Base-by-base conservation (phyloP, 305 asterid species). In the Fraxinus dipetala region DNA sequence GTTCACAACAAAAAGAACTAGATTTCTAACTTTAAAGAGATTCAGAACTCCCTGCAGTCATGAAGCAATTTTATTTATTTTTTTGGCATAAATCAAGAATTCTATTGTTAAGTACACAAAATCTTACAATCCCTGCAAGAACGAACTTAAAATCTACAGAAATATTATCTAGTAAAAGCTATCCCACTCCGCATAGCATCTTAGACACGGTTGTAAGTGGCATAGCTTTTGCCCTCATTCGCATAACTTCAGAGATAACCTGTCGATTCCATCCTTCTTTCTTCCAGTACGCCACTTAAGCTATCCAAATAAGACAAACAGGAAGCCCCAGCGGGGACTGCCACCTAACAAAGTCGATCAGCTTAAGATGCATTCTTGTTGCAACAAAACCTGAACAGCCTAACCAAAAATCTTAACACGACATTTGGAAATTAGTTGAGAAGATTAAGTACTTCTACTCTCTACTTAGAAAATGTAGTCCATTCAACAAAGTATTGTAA, bases 401-500 rank as follows among this genome's bases (percentile, higher is more conserved):
- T 20, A 72, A 77, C 77, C 31, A 72, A 75, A 22, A 72, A 31
- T 77, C 79, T 65, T 65, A 70, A 74, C 34, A 76, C 16, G 36
- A 13, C 83, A 48, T 43, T 51, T 31, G 28, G 28, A 78, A 67
- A 72, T 79, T 56, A 67, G 32, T 18, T 22, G 56, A 82, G 69
- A 24, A 40, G 26, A 30, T 77, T 40, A 75, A 76, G 78, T 34
- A 81, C 51, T 86, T 86, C 43, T 69, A 65, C 40, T 90, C 93
- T 30, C 85, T 86, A 51, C 61, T 87, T 20, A 87, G 83, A 88
- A 90, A 91, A 82, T 93, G 98, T 86, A 95, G 81, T 28, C 82
- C 91, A 79, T 91, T 86, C 89, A 88, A 69, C 91, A 95, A 84
- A 80, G 90, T 83, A 56, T 83, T 86, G 85, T 91, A 93, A 34